Conservation (phyloP, 257 asterid species). For the Ehretia macrophylla region DNA sequence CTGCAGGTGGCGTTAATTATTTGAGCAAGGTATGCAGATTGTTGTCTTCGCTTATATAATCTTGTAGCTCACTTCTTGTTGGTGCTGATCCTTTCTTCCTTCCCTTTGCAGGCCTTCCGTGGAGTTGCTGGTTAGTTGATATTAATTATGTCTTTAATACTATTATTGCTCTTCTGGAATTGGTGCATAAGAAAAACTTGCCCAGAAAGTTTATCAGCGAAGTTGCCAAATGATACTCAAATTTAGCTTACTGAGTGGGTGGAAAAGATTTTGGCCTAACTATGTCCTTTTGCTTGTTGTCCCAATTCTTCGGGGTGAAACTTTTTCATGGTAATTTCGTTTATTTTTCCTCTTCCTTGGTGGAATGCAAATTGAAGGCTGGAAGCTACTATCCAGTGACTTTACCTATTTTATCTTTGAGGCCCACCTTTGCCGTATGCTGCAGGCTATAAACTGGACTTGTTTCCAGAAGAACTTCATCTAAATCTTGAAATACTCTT, state of each 20-base stretch:
- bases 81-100: conserved; percentile 10
- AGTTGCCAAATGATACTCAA: not conserved
- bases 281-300: too few species aligned
- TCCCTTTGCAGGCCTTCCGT: conserved; percentile 43
- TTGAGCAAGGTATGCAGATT: conserved; percentile 11
- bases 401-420: not conserved
- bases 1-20: conserved; percentile 2
- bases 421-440: not conserved
- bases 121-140: conserved; percentile 51
- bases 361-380: too few species aligned
- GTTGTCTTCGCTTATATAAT: conserved; percentile 3
- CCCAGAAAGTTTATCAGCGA: conserved; percentile 4
- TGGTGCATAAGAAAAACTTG: not conserved
- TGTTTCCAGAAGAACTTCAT: not conserved
- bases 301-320: too few species aligned
- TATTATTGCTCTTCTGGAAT: conserved; percentile 10
- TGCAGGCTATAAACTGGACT: not conserved
- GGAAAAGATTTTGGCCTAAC: too few species aligned
- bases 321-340: too few species aligned
- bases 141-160: not conserved
- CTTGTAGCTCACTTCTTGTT: conserved; percentile 7
- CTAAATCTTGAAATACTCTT: conserved; percentile 2
- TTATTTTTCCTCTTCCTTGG: too few species aligned
- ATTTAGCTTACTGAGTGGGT: too few species aligned
- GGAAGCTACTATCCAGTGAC: not conserved